Base-by-base conservation (phyloP, 768 basidiomycete species). In the Amanita inopinata region DNA sequence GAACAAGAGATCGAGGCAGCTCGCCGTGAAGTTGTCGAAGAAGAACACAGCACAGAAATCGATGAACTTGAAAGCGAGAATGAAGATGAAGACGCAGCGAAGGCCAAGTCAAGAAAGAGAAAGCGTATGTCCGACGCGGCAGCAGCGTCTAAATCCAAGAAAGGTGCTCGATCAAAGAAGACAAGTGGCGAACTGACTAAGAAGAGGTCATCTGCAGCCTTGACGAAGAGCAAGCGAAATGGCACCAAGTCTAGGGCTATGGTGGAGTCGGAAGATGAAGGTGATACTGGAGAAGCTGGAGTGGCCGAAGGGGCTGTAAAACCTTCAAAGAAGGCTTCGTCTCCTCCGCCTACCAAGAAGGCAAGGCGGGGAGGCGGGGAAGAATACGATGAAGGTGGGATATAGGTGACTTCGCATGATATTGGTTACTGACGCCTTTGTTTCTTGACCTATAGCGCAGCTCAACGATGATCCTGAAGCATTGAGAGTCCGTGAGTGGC, bases 401-500 rank as follows among this genome's bases (percentile, higher is more conserved):
- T 33, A 12, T 24, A 5, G 6, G 5, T 15, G 10, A 14, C 32
- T 12, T 22, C 15, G 10, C 27, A 7, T 36, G 19, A 14, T 9
- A 34, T 38, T 31, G 43, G 33, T 12, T 4, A 31, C 40, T 31
- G 6, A 36, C 25, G 3, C 32, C 24, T 12, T 23, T 36, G 8
- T 10, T 27, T 28, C 7, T 28, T 12, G 8, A 15, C 36, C 33
- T 41, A 11, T 39, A 67, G 64, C 55, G 5, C 69, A 74, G 55
- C 68, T 79, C 47, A 80, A 81, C 25, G 64, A 73, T 27, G 76
- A 91, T 57, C 89, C 89, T 1, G 69, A 70, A 40, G 74, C 75
- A 22, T 38, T 61, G 19, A 65, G 82, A 59, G 89, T 93, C 52
- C 80, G 85, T 55, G 84, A 87, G 45, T 94, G 92, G 91, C 71